phyloP scores from a whole-genome alignment of 495 filamentous ascomycete genomes.

The Aspergillus heteromorphus region DNA sequence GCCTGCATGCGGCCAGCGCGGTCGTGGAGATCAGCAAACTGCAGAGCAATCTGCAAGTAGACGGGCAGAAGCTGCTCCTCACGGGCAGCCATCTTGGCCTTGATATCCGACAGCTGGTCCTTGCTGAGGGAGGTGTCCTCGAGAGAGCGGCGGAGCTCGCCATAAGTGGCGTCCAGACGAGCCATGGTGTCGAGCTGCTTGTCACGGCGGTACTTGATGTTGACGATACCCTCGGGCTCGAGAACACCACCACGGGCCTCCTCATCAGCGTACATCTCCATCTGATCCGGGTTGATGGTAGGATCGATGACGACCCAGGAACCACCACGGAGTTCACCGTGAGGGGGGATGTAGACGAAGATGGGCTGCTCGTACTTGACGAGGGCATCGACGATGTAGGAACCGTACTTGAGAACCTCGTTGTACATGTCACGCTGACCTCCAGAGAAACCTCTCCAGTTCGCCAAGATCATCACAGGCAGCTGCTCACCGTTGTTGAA shows the following conservation, averaged over 20 bases:
- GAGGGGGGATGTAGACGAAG: conserved; percentile 97
- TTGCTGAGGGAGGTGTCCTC: conserved; percentile 61
- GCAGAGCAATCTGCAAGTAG: conserved; percentile 86
- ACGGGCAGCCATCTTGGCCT: conserved; percentile 78
- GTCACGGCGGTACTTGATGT: conserved; percentile 96
- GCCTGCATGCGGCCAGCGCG: conserved; percentile 96
- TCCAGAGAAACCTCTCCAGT: conserved; percentile 99
- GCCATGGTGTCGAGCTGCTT: conserved; percentile 98
- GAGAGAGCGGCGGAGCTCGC: conserved; percentile 70
- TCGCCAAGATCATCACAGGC: conserved; percentile 96
- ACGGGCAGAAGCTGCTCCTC: conserved; percentile 87
- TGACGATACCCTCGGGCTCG: conserved; percentile 95
- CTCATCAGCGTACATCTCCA: conserved; percentile 99
- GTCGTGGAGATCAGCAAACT: conserved; percentile 97
- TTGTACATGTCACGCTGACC: conserved; percentile 99
- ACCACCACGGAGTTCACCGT: conserved; percentile 94
- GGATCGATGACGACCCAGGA: conserved; percentile 99
- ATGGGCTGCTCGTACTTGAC: conserved; percentile 98
- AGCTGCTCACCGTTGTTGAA: conserved; percentile 99
- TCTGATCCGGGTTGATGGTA: conserved; percentile 90
- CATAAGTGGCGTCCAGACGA: conserved; percentile 80
- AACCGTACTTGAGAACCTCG: conserved; percentile 98
- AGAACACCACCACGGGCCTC: conserved; percentile 94
- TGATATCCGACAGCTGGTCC: conserved; percentile 71
- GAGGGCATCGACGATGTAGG: conserved; percentile 95